These are phyloP conservation scores for Ophiocytium majus DNA, from an alignment of 352 stramenopile genomes.

Conservation along the genomic window DNA sequence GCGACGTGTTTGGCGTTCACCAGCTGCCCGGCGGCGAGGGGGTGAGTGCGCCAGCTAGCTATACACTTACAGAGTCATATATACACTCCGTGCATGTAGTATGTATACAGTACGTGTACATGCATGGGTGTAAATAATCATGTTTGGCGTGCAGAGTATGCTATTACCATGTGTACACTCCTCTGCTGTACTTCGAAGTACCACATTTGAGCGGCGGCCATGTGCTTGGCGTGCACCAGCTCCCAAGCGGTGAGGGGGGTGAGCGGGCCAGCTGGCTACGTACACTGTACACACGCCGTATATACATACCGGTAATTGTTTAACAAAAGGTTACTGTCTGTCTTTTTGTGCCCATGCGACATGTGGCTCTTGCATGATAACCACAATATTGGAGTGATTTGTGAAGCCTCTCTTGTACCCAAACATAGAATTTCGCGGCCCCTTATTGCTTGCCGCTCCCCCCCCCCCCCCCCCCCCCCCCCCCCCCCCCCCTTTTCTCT, in stretches of 20 bases:
- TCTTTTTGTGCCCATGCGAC: no score
- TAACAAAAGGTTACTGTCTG: no score
- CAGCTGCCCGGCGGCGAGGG: not conserved
- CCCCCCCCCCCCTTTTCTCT: not conserved
- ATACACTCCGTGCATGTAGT: no score
- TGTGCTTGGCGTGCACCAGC: not conserved
- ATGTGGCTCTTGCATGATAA: not conserved
- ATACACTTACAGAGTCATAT: no score
- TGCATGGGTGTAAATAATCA: no score
- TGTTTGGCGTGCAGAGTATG: no score
- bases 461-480: no score
- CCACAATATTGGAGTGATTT: not conserved
- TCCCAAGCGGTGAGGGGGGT: not conserved
- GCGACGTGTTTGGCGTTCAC: constrained; percentile 14
- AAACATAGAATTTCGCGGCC: not conserved
- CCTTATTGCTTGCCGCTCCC: not conserved
- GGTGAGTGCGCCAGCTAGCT: no score
- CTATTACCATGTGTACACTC: no score
- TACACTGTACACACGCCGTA: not conserved
- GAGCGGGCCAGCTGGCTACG: not conserved
- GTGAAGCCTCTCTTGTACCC: not conserved
- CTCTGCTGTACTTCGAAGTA: no score
- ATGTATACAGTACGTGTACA: no score
- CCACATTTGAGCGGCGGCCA: not conserved
- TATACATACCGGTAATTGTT: not conserved